A percentile compares a stretch with the other conserved stretches of the same genome.
These are phyloP conservation scores for Golubevia pallescens DNA, from an alignment of 1,284 basidiomycete species.

Conservation along the genomic window DNA sequence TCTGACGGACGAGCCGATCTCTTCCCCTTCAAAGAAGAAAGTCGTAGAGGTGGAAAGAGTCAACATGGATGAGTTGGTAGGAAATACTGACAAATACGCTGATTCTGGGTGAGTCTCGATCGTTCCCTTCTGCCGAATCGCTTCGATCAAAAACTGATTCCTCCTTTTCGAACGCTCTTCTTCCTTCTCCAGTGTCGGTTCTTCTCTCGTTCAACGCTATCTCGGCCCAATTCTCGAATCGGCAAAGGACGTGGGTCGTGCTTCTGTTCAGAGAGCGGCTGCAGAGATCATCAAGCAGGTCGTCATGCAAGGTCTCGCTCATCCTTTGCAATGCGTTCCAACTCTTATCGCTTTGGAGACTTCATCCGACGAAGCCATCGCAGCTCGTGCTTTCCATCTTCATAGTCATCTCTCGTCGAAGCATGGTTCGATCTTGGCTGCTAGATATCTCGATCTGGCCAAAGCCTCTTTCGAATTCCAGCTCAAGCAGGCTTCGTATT, in stretches of 20 bases:
- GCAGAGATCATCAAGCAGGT: constrained; percentile 90
- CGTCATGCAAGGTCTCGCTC: constrained; percentile 90
- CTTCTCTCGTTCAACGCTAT: constrained; percentile 90
- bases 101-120: constrained; percentile 79
- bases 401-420: constrained; percentile 85
- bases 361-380: constrained; percentile 71
- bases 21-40: constrained; percentile 10
- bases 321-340: constrained; percentile 91
- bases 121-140: neutral
- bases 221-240: constrained; percentile 80
- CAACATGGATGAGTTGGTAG: constrained; percentile 84
- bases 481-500: constrained; percentile 13
- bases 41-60: constrained; percentile 70
- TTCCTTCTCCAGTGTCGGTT: constrained; percentile 76
- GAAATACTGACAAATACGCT: constrained; percentile 89
- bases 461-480: constrained; percentile 83
- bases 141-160: too few relatives aligned
- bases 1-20: constrained; percentile 12
- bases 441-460: constrained; percentile 80
- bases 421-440: constrained; percentile 85
- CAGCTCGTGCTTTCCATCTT: constrained; percentile 77
- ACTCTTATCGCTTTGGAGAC: constrained; percentile 92
- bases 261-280: constrained; percentile 77
- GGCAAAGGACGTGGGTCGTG: constrained; percentile 67
- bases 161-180: neutral